These are phyloP conservation scores for Thelephora terrestris DNA, from an alignment of 1,284 basidiomycete species.

Conservation along the genomic window DNA sequence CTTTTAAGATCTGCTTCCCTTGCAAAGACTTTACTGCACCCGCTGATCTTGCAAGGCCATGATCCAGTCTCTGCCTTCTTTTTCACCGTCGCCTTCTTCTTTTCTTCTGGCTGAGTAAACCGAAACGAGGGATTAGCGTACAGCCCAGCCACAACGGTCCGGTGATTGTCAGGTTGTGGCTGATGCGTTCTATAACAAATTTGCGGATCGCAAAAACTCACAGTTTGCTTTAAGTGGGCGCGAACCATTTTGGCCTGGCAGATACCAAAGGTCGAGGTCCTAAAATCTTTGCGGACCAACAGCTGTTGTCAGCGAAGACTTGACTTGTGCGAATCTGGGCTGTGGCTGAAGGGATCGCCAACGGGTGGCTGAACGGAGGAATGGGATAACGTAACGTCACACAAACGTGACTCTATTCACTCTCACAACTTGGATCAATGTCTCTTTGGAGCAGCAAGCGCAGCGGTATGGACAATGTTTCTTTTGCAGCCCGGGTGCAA, in stretches of 20 bases:
- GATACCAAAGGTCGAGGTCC: too few species aligned
- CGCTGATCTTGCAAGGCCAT: conserved; percentile 70
- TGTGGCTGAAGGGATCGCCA: too few species aligned
- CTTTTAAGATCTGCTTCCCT: conserved; percentile 69
- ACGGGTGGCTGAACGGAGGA: too few species aligned
- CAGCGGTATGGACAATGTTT: too few species aligned
- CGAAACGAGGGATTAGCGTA: conserved; percentile 31
- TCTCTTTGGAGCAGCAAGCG: too few species aligned
- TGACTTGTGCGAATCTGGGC: too few species aligned
- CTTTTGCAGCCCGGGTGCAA: conserved; percentile 69
- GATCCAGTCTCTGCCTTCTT: conserved; percentile 40
- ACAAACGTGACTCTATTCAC: too few species aligned
- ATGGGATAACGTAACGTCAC: too few species aligned
- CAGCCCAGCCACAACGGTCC: conserved; percentile 8
- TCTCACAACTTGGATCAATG: too few species aligned
- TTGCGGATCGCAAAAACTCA: conserved; percentile 12
- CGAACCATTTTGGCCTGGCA: conserved; percentile 17
- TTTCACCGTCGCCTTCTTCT: conserved; percentile 29
- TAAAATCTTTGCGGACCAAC: too few species aligned
- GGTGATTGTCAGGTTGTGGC: conserved; percentile 11
- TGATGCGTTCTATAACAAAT: conserved; percentile 11
- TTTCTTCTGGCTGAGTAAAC: conserved; percentile 36
- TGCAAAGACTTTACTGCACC: conserved; percentile 68
- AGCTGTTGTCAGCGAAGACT: too few species aligned
- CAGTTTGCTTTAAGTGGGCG: conserved; percentile 21